Evolutionary conservation across 108 stramenopile species (phyloP), one percentile per base, ranked within the genome.

Genomic region (Pseudonitzschia multiseries): DNA sequence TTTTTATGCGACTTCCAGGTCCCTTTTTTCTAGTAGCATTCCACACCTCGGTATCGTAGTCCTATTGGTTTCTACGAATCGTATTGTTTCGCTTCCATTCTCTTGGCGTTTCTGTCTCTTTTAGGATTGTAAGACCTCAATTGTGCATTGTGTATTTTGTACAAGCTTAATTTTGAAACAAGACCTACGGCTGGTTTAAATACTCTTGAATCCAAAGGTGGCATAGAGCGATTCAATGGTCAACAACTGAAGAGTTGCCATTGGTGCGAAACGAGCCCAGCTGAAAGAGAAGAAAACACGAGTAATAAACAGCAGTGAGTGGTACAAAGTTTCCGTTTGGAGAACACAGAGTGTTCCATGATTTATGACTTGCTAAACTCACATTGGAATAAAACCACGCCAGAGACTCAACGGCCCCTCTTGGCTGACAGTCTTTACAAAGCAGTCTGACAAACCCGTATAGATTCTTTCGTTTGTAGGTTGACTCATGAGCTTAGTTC

Each of bases 261-360:
- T 82, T 0, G 88, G 88, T 26, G 88, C 88, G 72, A 89, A 86
- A 48, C 88, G 59, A 14, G 79, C 85, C 88, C 88, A 89, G 59
- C 66, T 67, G 44, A 17, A 48, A 28, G 26, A 50, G 48, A 40
- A n/a, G 22, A 48, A 67, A 27, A 50, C 0, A 24, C 22, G 20
- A 59, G 26, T 27, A 27, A n/a, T 5, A 59, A n/a, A 27, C n/a
- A 27, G 2, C 15, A 15, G 29, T 48, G 4, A 14, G 18, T 18
- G 18, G 17, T 18, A 14, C 4, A 48, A 48, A 10, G 46, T 48
- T 36, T 6, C 2, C 4, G 36, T 36, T 18, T 14, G 29, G 29
- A 27, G 26, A n/a, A 22, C 5, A 24, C 22, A 15, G 22, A 28
- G 14, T 15, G 14, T 27, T 31, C 26, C 57, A 8, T 27, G 20